Percentiles rank a stretch among this genome's conserved stretches.
Conservation (phyloP, 2,329 filamentous ascomycete species). For the Camillea tinctor region DNA sequence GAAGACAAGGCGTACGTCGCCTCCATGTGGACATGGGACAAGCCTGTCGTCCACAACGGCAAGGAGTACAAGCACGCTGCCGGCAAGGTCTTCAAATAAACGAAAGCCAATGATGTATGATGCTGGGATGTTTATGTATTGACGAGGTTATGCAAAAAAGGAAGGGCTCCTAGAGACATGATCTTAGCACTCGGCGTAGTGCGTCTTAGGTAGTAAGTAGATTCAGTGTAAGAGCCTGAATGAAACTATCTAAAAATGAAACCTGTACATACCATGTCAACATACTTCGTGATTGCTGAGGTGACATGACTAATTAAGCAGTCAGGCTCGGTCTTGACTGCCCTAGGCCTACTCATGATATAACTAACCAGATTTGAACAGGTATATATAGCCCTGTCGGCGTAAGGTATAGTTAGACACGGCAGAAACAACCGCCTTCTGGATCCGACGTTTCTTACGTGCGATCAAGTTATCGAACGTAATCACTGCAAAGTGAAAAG, state of each 20-base stretch:
- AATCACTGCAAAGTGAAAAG: too few relatives aligned
- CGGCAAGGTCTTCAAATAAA: conserved; percentile 99
- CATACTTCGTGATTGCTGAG: not conserved
- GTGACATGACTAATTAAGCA: not conserved
- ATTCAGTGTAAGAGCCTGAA: not conserved
- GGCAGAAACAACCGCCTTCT: not conserved
- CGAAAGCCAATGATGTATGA: conserved; percentile 10
- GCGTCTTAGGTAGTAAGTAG: not conserved
- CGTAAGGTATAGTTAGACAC: not conserved
- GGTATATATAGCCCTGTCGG: not conserved
- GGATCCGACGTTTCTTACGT: too few relatives aligned
- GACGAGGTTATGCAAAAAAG: conserved; percentile 25
- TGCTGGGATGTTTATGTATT: conserved; percentile 24
- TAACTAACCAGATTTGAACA: not conserved
- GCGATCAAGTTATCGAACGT: too few relatives aligned
- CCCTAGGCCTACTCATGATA: not conserved
- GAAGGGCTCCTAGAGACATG: not conserved
- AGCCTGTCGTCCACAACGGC: conserved; percentile 73
- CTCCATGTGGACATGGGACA: conserved; percentile 90
- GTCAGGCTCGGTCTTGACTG: too few relatives aligned
- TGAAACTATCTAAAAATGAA: not conserved
- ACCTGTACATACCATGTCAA: not conserved
- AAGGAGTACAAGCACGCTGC: conserved; percentile 88
- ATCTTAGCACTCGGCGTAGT: not conserved
- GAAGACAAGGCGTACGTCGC: conserved; percentile 86